A percentile compares a stretch with the other conserved stretches of the same genome.
phyloP scores from a whole-genome alignment of 257 asterid genomes.

The Fraxinus excelsior region DNA sequence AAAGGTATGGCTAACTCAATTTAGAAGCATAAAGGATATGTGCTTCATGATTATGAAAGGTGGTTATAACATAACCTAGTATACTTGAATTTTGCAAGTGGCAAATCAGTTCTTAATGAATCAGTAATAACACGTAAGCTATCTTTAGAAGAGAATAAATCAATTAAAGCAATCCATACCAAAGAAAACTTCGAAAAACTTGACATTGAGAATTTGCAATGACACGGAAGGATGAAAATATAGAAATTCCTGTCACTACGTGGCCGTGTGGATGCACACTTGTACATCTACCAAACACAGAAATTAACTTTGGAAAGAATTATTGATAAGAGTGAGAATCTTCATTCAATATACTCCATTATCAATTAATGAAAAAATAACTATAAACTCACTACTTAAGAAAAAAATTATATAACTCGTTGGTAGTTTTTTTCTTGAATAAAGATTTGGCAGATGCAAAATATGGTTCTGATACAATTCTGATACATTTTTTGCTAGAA shows the following conservation, averaged over 20 bases:
- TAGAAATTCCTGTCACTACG: not conserved
- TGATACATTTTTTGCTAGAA: not conserved
- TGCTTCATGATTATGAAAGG: slow-evolving; percentile 12
- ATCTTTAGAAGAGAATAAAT: not conserved
- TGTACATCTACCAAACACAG: not conserved
- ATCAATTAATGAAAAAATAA: not conserved
- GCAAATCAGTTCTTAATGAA: not conserved
- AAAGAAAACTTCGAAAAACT: not conserved
- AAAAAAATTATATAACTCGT: not conserved
- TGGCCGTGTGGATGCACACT: not conserved
- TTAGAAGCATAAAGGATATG: not conserved
- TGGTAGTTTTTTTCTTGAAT: not conserved
- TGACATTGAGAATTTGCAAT: not conserved
- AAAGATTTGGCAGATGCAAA: not conserved
- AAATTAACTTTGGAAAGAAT: not conserved
- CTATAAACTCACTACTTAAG: not conserved
- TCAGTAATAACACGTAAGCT: not conserved
- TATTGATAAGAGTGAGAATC: not conserved
- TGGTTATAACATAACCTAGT: slow-evolving; percentile 5
- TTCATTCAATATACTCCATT: not conserved
- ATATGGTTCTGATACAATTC: not conserved
- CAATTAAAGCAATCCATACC: not conserved
- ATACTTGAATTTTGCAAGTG: not conserved
- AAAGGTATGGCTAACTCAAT: slow-evolving; percentile 7
- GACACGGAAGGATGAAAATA: not conserved